These are phyloP conservation scores for Quercus ilex DNA, from an alignment of 306 rosid genomes.

Conservation along the genomic window DNA sequence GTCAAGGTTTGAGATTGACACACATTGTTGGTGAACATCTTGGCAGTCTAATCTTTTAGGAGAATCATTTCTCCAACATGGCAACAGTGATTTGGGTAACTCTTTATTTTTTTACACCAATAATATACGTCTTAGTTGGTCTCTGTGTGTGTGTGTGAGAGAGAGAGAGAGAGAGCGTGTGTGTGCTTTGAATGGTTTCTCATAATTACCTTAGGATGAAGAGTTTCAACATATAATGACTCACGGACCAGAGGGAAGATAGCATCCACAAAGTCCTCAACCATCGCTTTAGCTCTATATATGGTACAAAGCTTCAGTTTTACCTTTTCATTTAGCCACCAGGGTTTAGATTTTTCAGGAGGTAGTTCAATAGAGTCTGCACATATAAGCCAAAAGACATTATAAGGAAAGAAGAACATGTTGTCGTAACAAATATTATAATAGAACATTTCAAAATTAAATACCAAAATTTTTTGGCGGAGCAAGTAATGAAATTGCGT, in stretches of 20 bases:
- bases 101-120: neutral
- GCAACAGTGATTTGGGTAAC: neutral
- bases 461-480: constrained; percentile 61
- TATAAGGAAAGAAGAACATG: neutral
- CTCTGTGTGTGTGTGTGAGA: neutral
- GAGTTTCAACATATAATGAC: constrained; percentile 37
- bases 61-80: neutral
- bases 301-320: constrained; percentile 47
- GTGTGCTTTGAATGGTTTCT: neutral
- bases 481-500: constrained; percentile 71
- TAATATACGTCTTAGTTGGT: neutral
- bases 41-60: neutral
- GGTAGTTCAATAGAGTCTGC: constrained; percentile 53
- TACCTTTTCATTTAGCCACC: constrained; percentile 69
- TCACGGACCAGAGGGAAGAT: constrained; percentile 41
- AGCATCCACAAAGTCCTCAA: constrained; percentile 39
- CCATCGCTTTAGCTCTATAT: constrained; percentile 41
- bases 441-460: constrained; percentile 16
- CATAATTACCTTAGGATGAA: constrained; percentile 35
- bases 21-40: neutral
- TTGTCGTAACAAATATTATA: constrained; percentile 10
- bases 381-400: constrained; percentile 15
- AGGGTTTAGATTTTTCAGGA: constrained; percentile 50
- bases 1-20: neutral
- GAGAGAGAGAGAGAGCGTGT: neutral